Evolutionary conservation across 2,329 filamentous ascomycete species (phyloP).

Genomic region (Exophiala sp.): DNA sequence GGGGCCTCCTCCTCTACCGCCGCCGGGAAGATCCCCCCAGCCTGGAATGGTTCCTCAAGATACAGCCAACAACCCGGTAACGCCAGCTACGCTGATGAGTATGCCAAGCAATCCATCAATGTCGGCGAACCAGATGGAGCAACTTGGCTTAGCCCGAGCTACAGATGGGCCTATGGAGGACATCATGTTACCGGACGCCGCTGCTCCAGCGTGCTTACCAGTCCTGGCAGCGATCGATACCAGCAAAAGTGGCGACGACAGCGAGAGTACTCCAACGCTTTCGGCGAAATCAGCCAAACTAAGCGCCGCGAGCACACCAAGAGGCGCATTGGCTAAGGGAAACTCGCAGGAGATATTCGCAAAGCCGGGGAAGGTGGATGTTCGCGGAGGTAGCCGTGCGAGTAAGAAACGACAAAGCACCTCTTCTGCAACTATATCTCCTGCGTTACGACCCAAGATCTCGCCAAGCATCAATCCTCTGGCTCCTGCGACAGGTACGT

Average conservation of each 20-base stretch:
- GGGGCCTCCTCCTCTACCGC: slow-evolving; percentile 45
- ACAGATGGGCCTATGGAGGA: slow-evolving; percentile 56
- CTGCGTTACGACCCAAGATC: slow-evolving; percentile 79
- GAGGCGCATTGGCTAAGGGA: slow-evolving; percentile 30
- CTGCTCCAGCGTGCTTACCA: slow-evolving; percentile 47
- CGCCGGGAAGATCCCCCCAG: slow-evolving; percentile 36
- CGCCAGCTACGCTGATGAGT: slow-evolving; percentile 82
- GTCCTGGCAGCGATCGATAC: slow-evolving; percentile 49
- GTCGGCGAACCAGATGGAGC: slow-evolving; percentile 32
- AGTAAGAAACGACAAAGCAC: slow-evolving; percentile 66
- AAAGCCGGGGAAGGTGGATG: slow-evolving; percentile 26
- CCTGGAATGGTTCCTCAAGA: slow-evolving; percentile 27
- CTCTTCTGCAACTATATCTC: slow-evolving; percentile 71
- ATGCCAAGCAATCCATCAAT: slow-evolving; percentile 48
- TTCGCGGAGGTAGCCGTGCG: slow-evolving; percentile 41
- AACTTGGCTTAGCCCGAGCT: slow-evolving; percentile 38
- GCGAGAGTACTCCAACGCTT: slow-evolving; percentile 52
- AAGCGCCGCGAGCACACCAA: slow-evolving; percentile 46
- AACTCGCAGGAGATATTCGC: slow-evolving; percentile 35
- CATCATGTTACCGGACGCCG: slow-evolving; percentile 68
- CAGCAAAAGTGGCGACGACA: slow-evolving; percentile 34
- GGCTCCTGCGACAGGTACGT: slow-evolving; percentile 63
- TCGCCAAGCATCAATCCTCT: slow-evolving; percentile 92
- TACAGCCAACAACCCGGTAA: slow-evolving; percentile 57
- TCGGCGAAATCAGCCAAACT: slow-evolving; percentile 61